Evolutionary conservation across 2,329 filamentous ascomycete species (phyloP), one percentile per base, ranked within the genome.

Genomic region (Ramichloridium luteum): DNA sequence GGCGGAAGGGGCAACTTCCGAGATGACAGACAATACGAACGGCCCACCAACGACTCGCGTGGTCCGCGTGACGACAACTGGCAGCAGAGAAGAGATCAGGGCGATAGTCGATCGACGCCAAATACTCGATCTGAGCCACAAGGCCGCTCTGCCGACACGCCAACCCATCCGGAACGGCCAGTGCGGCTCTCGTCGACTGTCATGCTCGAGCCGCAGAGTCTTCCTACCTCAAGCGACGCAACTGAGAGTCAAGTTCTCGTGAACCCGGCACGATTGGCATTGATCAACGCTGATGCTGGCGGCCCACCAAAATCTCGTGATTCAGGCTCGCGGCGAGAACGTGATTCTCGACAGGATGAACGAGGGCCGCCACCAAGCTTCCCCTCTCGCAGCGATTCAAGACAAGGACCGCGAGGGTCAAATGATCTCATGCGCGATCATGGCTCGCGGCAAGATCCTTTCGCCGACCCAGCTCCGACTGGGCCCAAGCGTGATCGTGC

Each of bases 401-500:
- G 45, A 37, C 13, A 35, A 49, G 27, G 55, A 50, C 22, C 58
- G 57, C 39, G 67, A 15, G 20, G 27, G 25, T 32, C 37, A 12
- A 26, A 37, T 27, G 45, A 49, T 13, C 36, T 34, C 16, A 27
- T 43, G 23, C 43, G 47, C 10, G 49, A 49, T 20, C 30, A 36
- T 16, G 39, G 38, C 13, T 16, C 29, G 14, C 37, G 44, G 8
- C 27, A 34, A 11, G 44, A 46, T 17, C 38, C 55, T n/a, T 41
- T 50, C 8, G 57, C 60, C 29, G 54, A 57, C 15, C 49, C 48
- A 22, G 57, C 68, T 27, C 71, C 70, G 4, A 65, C 63, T 13
- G 70, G 68, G 11, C 70, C 70, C 58, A 70, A 41, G 51, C 58
- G 64, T 50, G 65, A 64, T 22, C 58, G 65, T 48, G 65, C 65